A percentile compares a stretch with the other conserved stretches of the same genome.
These are phyloP conservation scores for Boletus sp. DNA, from an alignment of 768 basidiomycete species.

Conservation along the genomic window DNA sequence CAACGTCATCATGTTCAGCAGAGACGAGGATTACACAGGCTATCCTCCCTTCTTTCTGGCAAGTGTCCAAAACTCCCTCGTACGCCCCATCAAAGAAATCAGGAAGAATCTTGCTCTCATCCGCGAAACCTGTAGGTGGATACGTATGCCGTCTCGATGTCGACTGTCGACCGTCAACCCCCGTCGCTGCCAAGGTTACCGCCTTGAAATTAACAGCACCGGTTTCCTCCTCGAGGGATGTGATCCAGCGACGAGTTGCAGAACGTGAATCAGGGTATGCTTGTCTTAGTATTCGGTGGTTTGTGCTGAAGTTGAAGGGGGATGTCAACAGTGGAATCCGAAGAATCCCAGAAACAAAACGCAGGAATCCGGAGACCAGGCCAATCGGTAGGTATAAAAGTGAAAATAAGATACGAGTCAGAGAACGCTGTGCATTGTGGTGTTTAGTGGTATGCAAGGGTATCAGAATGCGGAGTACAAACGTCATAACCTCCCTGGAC, in stretches of 20 bases:
- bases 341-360: constrained; percentile 63
- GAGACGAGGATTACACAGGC: constrained; percentile 82
- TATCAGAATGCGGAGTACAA: background rate
- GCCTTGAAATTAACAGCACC: constrained; percentile 62
- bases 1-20: constrained; percentile 86
- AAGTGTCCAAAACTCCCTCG: constrained; percentile 68
- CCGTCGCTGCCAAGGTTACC: constrained; percentile 34
- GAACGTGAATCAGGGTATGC: constrained; percentile 41
- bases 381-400: constrained; percentile 59
- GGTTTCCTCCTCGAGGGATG: constrained; percentile 80
- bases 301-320: constrained; percentile 43
- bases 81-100: constrained; percentile 82
- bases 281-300: constrained; percentile 39
- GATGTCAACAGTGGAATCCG: constrained; percentile 65
- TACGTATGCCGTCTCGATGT: constrained; percentile 34
- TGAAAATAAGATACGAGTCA: constrained; percentile 21
- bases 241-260: constrained; percentile 72
- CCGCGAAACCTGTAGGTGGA: constrained; percentile 25
- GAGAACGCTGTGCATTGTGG: background rate
- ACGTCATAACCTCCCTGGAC: constrained; percentile 6
- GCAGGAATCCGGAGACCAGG: constrained; percentile 42
- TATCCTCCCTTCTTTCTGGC: constrained; percentile 69
- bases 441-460: background rate
- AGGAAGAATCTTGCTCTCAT: constrained; percentile 56
- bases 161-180: constrained; percentile 44